Evolutionary conservation across 2,329 filamentous ascomycete species (phyloP), one percentile per base, ranked within the genome.

Genomic region (Botryotinia calthae): DNA sequence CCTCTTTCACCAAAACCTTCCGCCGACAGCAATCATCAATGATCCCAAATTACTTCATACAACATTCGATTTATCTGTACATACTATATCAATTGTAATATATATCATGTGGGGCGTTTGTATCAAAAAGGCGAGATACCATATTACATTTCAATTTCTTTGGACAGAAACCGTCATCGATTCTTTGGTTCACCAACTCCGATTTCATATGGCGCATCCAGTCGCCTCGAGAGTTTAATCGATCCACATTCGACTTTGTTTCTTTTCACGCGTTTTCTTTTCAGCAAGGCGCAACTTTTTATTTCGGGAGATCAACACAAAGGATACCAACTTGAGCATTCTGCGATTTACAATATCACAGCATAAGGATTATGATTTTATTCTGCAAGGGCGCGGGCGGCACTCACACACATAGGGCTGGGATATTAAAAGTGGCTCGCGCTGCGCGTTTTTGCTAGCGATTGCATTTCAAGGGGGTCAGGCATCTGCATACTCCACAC

Each of bases 351-450:
- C 62, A 56, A 68, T 25, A 72, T 58, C 28, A 70, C 34, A 62
- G 73, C 58, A 71, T 73, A 58, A 66, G 76, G 73, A 42, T 28
- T 56, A 54, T 46, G 48, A 66, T 72, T 65, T 72, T 34, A 54
- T 42, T 70, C 54, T 40, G 34, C 63, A 74, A 51, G 40, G 67
- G 72, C 74, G 75, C 72, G 78, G 64, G 34, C 25, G 48, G 48
- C 48, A 42, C 56, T 75, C 74, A 78, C 76, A 80, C 76, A 76
- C 76, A 80, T 72, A 79, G 76, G 76, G 73, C 76, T 73, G 76
- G 77, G 74, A 77, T 71, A 77, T 67, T 75, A 80, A 80, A 80
- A 80, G 79, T 79, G 76, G 79, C 79, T 80, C 78, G 74, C 79
- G 78, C 79, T 79, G 75, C 79, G 76, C 75, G 75, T 67, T 61